Conservation (phyloP, 2,329 filamentous ascomycete genomes). For the Aspergillus sp. region DNA sequence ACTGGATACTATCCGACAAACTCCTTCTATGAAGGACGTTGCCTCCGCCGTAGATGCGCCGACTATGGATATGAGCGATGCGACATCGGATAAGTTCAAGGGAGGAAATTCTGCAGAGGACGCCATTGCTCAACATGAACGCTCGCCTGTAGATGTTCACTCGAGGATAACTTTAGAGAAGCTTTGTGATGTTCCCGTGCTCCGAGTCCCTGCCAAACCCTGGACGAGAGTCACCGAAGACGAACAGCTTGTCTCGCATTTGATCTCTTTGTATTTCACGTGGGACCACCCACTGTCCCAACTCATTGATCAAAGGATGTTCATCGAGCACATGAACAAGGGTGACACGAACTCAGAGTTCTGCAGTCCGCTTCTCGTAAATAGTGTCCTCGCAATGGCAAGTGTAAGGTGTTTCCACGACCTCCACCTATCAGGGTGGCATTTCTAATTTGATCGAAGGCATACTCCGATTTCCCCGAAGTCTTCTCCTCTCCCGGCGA, state of each 20-base stretch:
- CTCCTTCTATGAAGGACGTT: conserved; percentile 28
- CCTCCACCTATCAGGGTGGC: neutral
- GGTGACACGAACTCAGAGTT: conserved; percentile 59
- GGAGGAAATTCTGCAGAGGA: conserved; percentile 8
- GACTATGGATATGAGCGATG: conserved; percentile 19
- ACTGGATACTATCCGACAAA: conserved; percentile 27
- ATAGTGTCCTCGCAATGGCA: conserved; percentile 71
- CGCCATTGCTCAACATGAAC: conserved; percentile 4
- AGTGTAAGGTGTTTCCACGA: conserved; percentile 28
- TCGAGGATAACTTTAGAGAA: conserved; percentile 32
- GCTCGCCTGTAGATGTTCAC: conserved; percentile 13
- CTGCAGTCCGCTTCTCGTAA: conserved; percentile 81
- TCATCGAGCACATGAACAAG: conserved; percentile 53
- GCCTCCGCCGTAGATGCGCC: conserved; percentile 22
- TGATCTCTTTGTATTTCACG: conserved; percentile 90
- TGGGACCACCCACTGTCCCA: conserved; percentile 90
- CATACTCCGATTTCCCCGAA: conserved; percentile 37
- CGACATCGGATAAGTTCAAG: conserved; percentile 14
- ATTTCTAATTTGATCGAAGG: conserved; percentile 21
- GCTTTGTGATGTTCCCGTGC: conserved; percentile 36
- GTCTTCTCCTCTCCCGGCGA: conserved; percentile 29
- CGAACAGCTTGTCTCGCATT: conserved; percentile 70
- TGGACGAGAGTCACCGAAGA: conserved; percentile 84
- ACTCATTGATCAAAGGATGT: conserved; percentile 75
- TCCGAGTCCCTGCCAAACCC: conserved; percentile 33